Base-by-base conservation (phyloP, 352 stramenopile genomes). In the Phytophthora cryptogea region DNA sequence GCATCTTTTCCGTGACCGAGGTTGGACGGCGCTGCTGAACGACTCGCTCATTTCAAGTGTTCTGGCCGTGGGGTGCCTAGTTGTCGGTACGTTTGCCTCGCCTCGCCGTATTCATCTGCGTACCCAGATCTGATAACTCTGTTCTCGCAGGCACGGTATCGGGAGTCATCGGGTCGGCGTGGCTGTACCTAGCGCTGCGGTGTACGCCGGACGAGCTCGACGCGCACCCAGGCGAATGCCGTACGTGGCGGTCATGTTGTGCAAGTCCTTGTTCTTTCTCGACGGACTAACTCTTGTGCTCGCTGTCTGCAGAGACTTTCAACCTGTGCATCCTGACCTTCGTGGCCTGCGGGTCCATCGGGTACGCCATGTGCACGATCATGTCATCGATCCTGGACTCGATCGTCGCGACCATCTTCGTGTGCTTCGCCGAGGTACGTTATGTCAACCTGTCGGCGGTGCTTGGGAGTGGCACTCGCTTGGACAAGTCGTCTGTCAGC, bases 351-450 rank as follows among this genome's bases (percentile, higher is more conserved):
- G 64, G 71, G 17, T 80, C 78, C 20, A 87, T 94, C 50, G 84
- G 84, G 23, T 95, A 92, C 56, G 80, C 84, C 40, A 94, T 95
- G 83, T 95, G 83, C 54, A 76, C 80, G 36, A 88, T 92, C 54
- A 76, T 94, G 54, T 94, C 84, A 44, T 90, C 84, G 7, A 80
- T 94, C 27, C 61, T 95, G 36, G 86, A 95, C 63, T 91, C 78
- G 35, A 88, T 92, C 45, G 86, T 95, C 13, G 70, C 82, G 28
- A 95, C 86, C 17, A 89, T 95, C 57, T 95, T 92, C 54, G 85
- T 95, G 26, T 94, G 86, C 66, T 94, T 95, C 64, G 86, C 86
- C 13, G 81, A 91, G 78, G 86, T 95, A 59, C 46, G 77, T 79
- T 40, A 62, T 61, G 46, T 55, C 41, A 63, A 49, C 17, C 36